Base-by-base conservation (phyloP, 805 yeast species). In the Wickerhamomyces xylosicus region DNA sequence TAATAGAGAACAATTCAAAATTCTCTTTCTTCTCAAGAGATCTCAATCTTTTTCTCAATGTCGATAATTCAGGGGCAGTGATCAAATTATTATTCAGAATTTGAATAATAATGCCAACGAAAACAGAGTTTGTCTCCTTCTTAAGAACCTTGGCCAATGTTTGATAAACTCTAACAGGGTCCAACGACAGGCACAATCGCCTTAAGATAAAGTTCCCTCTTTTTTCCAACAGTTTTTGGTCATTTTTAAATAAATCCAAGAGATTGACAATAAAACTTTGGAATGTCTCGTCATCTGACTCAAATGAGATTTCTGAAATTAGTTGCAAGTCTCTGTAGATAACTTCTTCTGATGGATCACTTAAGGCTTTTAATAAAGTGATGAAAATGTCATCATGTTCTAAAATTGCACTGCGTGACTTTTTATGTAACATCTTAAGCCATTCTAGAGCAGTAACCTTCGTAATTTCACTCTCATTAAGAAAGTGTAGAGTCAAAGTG, bases 371-470 rank as follows among this genome's bases (percentile, higher is more conserved):
- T 38, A 92, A 65, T 29, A 92, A 64, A 0, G 87, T 85, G 11
- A 84, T 77, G 49, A 87, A 79, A 34, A 86, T 81, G 41, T 74
- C 81, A 41, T 69, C 64, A 40, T 71, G 72, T 33, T 70, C 72
- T 31, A 78, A 54, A 28, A 79, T 65, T 42, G 73, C 69, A 31
- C 64, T 60, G 3, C 83, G 81, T 17, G 80, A 79, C 47, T 79
- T 79, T 20, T 74, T 69, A 52, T 87, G 90, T 32, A 92, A 66
- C 70, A 85, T 75, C 14, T 78, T 76, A 25, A 92, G 65, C 98
- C 98, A 92, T 46, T 89, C 95, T 28, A 92, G 63, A 19, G 92
- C 79, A 0, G 94, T 85, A 27, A 86, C 69, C 42, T 92, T 71
- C 0, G 96, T 83, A 21, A 79, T 76, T 44, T 86, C 95, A 48